Evolutionary conservation across 2,329 filamentous ascomycete species (phyloP), one percentile per base, ranked within the genome.

Genomic region (Ophiostoma sp.): DNA sequence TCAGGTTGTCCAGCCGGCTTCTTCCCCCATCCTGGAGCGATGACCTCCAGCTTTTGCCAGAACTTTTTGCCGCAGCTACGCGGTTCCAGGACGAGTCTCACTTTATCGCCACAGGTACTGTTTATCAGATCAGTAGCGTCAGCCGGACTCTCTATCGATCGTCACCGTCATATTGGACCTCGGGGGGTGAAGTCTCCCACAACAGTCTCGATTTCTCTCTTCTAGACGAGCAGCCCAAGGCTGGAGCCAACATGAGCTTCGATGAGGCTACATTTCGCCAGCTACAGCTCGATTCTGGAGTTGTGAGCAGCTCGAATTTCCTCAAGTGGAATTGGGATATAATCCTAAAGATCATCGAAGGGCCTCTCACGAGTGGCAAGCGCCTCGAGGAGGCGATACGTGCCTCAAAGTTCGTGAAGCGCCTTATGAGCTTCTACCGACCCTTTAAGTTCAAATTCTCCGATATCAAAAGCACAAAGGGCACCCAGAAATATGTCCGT

Each of bases 271-370:
- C 85, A 0, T 89, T 89, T 73, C 83, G 87, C 27, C 86, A 89
- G 74, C 78, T 89, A 2, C 75, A 89, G 41, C 81, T 93, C 18
- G 91, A 98, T 70, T 95, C 92, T 4, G 88, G 92, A 67, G 92
- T 99, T 2, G 81, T 98, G 63, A 91, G 89, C 71, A 95, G 91
- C 70, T 92, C 92, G 71, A 97, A 96, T 73, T 97, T 91, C 75
- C 83, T 87, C 52, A 99, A 99, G 77, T 99, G 95, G 95, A 94
- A 96, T 76, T 99, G 96, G 95, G 92, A 96, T 71, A 82, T 96
- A 49, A 93, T 99, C 58, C 85, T 93, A 69, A 90, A 89, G 73
- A 88, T 98, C 66, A 93, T 99, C 47, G 94, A 98, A 76, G 96
- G 95, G 0, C 95, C 96, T 0, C 79, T 99, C 36, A 89, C 93